phyloP scores from a whole-genome alignment of 768 basidiomycete genomes.

The Macrolepiota albuminosa region DNA sequence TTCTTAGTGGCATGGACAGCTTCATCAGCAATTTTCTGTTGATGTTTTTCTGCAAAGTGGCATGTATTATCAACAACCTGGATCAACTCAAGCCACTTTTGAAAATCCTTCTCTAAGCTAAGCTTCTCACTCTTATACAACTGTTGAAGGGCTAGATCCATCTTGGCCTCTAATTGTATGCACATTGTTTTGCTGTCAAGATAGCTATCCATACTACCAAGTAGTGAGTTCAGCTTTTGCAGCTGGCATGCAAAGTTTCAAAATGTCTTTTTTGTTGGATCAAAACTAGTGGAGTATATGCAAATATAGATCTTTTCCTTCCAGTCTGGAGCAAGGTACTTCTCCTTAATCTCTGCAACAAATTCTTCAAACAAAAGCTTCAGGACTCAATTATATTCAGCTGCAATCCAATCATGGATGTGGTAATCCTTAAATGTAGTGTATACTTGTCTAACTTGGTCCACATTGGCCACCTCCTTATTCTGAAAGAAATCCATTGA shows the following conservation, averaged over 20 bases:
- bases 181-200: too few relatives aligned
- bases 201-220: too few relatives aligned
- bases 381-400: not conserved
- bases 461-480: too few relatives aligned
- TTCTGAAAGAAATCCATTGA: too few relatives aligned
- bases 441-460: too few relatives aligned
- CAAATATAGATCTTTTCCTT: not conserved
- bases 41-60: not conserved
- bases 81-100: not conserved
- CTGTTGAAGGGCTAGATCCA: not conserved
- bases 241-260: too few relatives aligned
- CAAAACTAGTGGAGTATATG: too few relatives aligned
- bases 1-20: not conserved
- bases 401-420: not conserved
- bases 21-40: not conserved
- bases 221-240: too few relatives aligned
- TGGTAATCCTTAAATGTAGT: not conserved
- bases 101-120: not conserved
- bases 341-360: too few relatives aligned
- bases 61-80: not conserved
- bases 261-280: too few relatives aligned
- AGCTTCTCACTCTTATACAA: not conserved
- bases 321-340: not conserved
- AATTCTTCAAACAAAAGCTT: too few relatives aligned
- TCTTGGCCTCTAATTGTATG: not conserved